Percentiles rank a stretch among this genome's conserved stretches.
Evolutionary conservation across 2,329 filamentous ascomycete genomes (phyloP).

Genomic region (Dactylellina haptotyla): DNA sequence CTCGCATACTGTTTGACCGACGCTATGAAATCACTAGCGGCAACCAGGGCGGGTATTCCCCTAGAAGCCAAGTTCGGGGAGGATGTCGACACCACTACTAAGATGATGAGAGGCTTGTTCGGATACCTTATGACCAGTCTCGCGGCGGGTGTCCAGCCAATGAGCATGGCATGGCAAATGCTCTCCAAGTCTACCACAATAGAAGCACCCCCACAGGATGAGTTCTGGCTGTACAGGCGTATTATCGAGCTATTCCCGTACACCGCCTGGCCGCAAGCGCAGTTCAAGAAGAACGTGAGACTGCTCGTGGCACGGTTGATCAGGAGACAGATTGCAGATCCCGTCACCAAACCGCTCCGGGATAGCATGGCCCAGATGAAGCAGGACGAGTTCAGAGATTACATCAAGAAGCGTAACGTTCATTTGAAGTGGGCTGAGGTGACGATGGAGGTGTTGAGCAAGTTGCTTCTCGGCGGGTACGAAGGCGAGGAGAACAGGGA

Average conservation of each 20-base stretch:
- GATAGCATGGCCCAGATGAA: slow-evolving; percentile 40
- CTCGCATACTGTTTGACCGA: slow-evolving; percentile 48
- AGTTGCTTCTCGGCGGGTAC: slow-evolving; percentile 25
- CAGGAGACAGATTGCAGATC: slow-evolving; percentile 38
- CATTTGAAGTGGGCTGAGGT: slow-evolving; percentile 44
- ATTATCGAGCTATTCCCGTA: slow-evolving; percentile 49
- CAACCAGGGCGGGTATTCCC: slow-evolving; percentile 28
- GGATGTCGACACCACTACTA: slow-evolving; percentile 47
- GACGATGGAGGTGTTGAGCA: slow-evolving; percentile 38
- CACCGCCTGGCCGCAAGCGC: slow-evolving; percentile 51
- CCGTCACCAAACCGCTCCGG: slow-evolving; percentile 36
- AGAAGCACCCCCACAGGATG: slow-evolving; percentile 33
- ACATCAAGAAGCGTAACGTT: slow-evolving; percentile 27
- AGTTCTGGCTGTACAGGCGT: slow-evolving; percentile 42
- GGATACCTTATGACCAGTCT: slow-evolving; percentile 48
- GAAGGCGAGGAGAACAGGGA: slow-evolving; percentile 23
- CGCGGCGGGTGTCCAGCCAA: slow-evolving; percentile 41
- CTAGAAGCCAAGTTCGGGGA: slow-evolving; percentile 41
- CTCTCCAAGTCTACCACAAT: slow-evolving; percentile 27
- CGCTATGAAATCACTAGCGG: slow-evolving; percentile 38
- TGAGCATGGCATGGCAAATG: slow-evolving; percentile 53
- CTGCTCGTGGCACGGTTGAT: slow-evolving; percentile 37
- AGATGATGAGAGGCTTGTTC: slow-evolving; percentile 53
- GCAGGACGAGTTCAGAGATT: slow-evolving; percentile 20
- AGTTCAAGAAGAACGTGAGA: slow-evolving; percentile 51